Evolutionary conservation across 2,329 filamentous ascomycete genomes (phyloP), one percentile per base, ranked within the genome.

Genomic region (Hypoxylon sp.): DNA sequence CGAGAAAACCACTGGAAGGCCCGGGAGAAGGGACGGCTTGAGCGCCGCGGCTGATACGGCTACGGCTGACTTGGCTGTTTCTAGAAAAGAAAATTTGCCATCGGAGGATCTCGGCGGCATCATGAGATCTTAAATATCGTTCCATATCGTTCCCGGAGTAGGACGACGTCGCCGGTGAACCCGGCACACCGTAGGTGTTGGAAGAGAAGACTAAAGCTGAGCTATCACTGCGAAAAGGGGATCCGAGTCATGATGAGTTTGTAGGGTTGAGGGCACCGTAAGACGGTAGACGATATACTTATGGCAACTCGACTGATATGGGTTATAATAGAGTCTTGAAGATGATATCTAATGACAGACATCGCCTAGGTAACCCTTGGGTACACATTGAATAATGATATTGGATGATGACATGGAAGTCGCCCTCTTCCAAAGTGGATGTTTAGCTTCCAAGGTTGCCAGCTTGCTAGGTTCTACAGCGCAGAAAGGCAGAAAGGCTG

Each of bases 1-100:
- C 11, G 41, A 38, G 18, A 26, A 26, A 9, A 20, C 35, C 17
- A 40, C 43, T 10, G 42, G 41, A 35, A 23, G 40, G 24, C 40
- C 31, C 9, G 48, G n/a, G 2, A 41, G 40, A 21, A 47, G 51
- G 2, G 53, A 40, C 10, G 46, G 53, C n/a, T 56, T 50, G 9
- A 47, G 29, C 13, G 40, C 47, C 46, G 46, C 37, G 23, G 10
- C 11, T 23, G 53, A 31, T n/a, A n/a, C n/a, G 15, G 40, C 47
- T 50, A 50, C 37, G 23, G 10, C 11, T 23, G 53, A 31, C 46
- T 35, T 42, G 26, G 27, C 18, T 42, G n/a, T 4, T 48, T 31
- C 38, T 11, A 8, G 29, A n/a, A 33, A 17, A 20, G 8, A 23
- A 20, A 40, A 13, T n/a, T 3, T 11, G 17, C 11, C 8, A 20